These are phyloP conservation scores for Fusarium brachygibbosum DNA, from an alignment of 2,329 filamentous ascomycete species.

Conservation along the genomic window DNA sequence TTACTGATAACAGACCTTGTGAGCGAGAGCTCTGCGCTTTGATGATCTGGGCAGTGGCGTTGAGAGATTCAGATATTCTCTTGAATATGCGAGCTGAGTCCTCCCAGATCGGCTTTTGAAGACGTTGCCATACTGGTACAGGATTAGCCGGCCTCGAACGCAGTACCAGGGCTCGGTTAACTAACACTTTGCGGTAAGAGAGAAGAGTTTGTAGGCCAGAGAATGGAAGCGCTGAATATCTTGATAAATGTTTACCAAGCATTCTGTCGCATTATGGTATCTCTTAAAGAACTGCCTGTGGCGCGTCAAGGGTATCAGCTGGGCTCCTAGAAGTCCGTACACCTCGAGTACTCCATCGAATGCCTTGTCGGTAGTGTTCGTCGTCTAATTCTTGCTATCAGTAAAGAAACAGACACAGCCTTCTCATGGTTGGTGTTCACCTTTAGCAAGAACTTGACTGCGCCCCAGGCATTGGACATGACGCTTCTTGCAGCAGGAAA, in stretches of 20 bases:
- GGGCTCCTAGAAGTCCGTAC: constrained; percentile 3
- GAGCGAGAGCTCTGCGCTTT: neutral
- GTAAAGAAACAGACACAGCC: no score
- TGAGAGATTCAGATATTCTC: neutral
- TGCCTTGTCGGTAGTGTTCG: neutral
- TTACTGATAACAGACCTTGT: neutral
- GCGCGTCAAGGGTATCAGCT: neutral
- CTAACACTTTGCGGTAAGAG: neutral
- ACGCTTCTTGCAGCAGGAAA: neutral
- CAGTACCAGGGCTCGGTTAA: rapidly evolving
- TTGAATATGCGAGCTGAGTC: neutral
- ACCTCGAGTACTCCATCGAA: constrained; percentile 12
- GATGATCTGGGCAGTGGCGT: rapidly evolving
- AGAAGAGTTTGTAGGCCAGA: constrained; percentile 4
- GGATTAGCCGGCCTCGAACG: rapidly evolving
- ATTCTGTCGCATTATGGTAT: neutral
- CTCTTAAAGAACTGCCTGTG: neutral
- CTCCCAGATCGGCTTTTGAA: constrained; percentile 18
- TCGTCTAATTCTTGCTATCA: no score
- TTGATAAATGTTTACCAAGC: neutral
- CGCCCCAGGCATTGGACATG: constrained; percentile 7
- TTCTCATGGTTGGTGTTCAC: neutral
- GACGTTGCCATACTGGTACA: constrained; percentile 13
- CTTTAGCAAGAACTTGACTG: constrained; percentile 2
- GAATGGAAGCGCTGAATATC: constrained; percentile 1